These are phyloP conservation scores for Athelia sp. DNA, from an alignment of 1,284 basidiomycete genomes.

Conservation along the genomic window DNA sequence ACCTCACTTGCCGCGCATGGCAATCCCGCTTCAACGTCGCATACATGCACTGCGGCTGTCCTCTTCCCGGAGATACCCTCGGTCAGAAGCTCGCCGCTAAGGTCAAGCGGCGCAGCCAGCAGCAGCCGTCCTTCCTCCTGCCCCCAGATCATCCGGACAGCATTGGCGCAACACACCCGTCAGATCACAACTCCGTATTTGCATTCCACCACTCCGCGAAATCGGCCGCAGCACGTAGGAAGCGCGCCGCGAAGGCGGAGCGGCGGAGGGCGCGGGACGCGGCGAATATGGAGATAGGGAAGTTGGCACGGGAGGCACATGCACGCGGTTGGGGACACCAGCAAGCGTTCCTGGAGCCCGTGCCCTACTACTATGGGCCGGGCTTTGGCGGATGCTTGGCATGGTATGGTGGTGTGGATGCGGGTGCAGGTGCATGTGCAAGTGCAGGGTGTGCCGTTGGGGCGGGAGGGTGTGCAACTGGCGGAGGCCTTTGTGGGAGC, in stretches of 20 bases:
- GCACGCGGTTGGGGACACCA: constrained; percentile 12
- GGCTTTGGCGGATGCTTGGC: constrained; percentile 9
- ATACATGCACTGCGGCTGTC: too few relatives aligned
- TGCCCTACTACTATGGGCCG: constrained; percentile 22
- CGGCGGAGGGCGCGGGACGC: constrained; percentile 10
- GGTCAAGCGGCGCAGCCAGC: constrained; percentile 11
- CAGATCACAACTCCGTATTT: constrained; percentile 41
- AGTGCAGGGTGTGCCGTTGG: too few relatives aligned
- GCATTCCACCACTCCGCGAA: constrained; percentile 17
- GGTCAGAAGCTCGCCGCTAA: constrained; percentile 31
- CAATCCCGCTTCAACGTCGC: too few relatives aligned
- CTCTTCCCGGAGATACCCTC: constrained; percentile 11
- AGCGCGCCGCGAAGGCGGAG: constrained; percentile 15
- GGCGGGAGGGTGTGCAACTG: too few relatives aligned
- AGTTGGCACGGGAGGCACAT: constrained; percentile 5
- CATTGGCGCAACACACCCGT: constrained; percentile 34
- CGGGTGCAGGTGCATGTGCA: too few relatives aligned
- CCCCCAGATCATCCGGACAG: constrained; percentile 26
- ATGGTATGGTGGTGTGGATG: too few relatives aligned
- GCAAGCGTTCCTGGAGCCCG: constrained; percentile 29
- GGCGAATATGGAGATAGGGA: neutral
- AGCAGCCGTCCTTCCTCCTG: constrained; percentile 18
- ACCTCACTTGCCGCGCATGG: constrained; percentile 6
- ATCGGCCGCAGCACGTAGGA: constrained; percentile 14
- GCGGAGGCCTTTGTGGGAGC: too few relatives aligned